Conservation (phyloP, 2,329 filamentous ascomycete genomes). For the Cordyceps cateniannulata region DNA sequence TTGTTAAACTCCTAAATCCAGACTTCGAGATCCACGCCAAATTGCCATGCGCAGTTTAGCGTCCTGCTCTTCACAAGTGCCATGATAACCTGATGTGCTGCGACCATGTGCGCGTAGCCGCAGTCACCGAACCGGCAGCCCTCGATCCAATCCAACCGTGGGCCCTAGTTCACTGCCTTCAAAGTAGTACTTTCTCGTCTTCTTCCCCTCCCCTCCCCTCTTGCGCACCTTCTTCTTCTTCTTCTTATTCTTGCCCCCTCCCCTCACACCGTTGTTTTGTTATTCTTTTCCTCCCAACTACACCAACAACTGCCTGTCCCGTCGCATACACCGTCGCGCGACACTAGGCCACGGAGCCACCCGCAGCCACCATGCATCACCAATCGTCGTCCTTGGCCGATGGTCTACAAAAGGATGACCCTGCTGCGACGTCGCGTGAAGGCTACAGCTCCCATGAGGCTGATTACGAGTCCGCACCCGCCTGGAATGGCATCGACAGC, state of each 20-base stretch:
- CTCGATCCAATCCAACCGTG: background rate
- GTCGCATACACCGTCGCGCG: background rate
- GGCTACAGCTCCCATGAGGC: constrained; percentile 8
- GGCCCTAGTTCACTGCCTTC: too few relatives aligned
- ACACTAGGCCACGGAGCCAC: background rate
- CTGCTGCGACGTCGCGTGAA: background rate
- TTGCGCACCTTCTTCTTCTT: background rate
- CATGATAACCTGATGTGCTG: background rate
- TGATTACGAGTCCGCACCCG: constrained; percentile 1
- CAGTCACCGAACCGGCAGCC: background rate
- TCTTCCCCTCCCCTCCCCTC: background rate
- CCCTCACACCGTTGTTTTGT: background rate
- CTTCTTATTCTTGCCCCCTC: background rate
- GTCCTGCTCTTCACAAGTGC: background rate
- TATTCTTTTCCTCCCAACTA: background rate
- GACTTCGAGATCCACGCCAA: constrained; percentile 4
- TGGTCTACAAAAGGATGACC: constrained; percentile 1
- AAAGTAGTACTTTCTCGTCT: background rate
- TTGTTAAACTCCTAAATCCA: constrained; percentile 1
- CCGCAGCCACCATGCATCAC: background rate
- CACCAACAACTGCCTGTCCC: background rate
- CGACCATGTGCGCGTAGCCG: background rate
- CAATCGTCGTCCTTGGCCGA: background rate
- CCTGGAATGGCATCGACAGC: constrained; percentile 9
- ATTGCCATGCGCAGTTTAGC: constrained; percentile 8